Percentiles rank a stretch among this genome's conserved stretches.
Conservation (phyloP, 2,329 filamentous ascomycete genomes). For the Proliferodiscus dingleyae region DNA sequence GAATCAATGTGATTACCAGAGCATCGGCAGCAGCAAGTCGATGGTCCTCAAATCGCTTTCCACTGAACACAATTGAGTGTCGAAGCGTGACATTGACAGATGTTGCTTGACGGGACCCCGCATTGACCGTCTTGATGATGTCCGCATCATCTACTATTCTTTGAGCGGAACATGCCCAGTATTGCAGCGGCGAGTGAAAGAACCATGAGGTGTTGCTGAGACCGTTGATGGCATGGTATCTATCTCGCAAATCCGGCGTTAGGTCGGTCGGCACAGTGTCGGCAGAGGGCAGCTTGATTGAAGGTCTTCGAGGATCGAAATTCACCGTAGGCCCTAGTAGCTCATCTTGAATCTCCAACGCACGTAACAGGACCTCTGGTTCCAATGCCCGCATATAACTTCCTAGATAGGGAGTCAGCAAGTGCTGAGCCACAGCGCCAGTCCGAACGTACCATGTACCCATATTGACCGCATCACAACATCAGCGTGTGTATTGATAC, state of each 20-base stretch:
- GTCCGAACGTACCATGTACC: slow-evolving; percentile 55
- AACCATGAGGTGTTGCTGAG: slow-evolving; percentile 64
- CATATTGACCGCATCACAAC: slow-evolving; percentile 79
- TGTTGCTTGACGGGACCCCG: slow-evolving; percentile 55
- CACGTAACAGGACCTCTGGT: slow-evolving; percentile 57
- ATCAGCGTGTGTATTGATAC: slow-evolving; percentile 50
- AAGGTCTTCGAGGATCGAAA: slow-evolving; percentile 45
- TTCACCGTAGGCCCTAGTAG: slow-evolving; percentile 58
- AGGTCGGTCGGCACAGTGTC: slow-evolving; percentile 22
- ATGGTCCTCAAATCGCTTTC: slow-evolving; percentile 68
- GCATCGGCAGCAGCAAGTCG: slow-evolving; percentile 68
- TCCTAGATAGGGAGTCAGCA: slow-evolving; percentile 23
- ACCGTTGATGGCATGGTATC: slow-evolving; percentile 55
- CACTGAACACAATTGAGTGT: slow-evolving; percentile 76
- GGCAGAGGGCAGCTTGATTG: slow-evolving; percentile 2
- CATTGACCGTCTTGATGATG: slow-evolving; percentile 65
- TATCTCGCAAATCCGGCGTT: slow-evolving; percentile 41
- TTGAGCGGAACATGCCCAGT: slow-evolving; percentile 66
- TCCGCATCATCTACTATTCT: slow-evolving; percentile 55
- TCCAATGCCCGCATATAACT: slow-evolving; percentile 74
- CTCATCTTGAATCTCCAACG: slow-evolving; percentile 64
- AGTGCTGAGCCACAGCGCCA: neutral
- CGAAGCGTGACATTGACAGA: slow-evolving; percentile 69
- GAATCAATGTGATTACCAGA: slow-evolving; percentile 71
- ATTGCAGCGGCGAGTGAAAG: slow-evolving; percentile 77